Conservation (phyloP, 345 rosid genomes). For the Toxicodendron radicans region DNA sequence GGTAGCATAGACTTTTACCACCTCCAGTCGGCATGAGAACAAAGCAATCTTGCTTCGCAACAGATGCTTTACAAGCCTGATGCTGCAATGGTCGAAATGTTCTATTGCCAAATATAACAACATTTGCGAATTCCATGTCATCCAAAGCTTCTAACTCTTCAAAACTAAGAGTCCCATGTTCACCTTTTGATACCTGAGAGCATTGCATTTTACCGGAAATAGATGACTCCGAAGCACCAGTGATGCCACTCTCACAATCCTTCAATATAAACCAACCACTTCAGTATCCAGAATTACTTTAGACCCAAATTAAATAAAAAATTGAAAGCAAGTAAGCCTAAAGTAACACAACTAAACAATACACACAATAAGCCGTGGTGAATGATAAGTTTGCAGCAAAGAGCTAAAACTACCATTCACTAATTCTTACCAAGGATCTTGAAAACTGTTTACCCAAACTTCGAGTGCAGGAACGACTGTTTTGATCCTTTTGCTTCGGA, state of each 20-base stretch:
- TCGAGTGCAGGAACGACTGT: slow-evolving; percentile 6
- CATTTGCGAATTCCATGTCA: slow-evolving; percentile 80
- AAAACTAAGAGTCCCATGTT: slow-evolving; percentile 49
- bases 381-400: neutral
- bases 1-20: slow-evolving; percentile 90
- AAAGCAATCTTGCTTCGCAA: slow-evolving; percentile 76
- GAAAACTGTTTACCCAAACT: slow-evolving; percentile 29
- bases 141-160: slow-evolving; percentile 76
- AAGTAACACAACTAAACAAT: neutral
- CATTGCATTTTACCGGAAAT: slow-evolving; percentile 35
- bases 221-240: slow-evolving; percentile 42
- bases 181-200: slow-evolving; percentile 25
- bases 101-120: slow-evolving; percentile 76
- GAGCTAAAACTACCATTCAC: too few relatives aligned
- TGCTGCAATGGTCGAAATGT: slow-evolving; percentile 72
- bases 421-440: slow-evolving; percentile 44
- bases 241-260: slow-evolving; percentile 46
- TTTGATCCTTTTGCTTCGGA: slow-evolving; percentile 24
- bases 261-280: slow-evolving; percentile 35
- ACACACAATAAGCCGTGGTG: neutral
- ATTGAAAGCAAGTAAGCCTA: neutral
- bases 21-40: slow-evolving; percentile 93
- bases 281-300: slow-evolving; percentile 25
- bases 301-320: neutral
- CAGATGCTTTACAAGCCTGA: slow-evolving; percentile 75